phyloP scores from a whole-genome alignment of 805 yeast species.

The Lipomyces spencermartinsiae region DNA sequence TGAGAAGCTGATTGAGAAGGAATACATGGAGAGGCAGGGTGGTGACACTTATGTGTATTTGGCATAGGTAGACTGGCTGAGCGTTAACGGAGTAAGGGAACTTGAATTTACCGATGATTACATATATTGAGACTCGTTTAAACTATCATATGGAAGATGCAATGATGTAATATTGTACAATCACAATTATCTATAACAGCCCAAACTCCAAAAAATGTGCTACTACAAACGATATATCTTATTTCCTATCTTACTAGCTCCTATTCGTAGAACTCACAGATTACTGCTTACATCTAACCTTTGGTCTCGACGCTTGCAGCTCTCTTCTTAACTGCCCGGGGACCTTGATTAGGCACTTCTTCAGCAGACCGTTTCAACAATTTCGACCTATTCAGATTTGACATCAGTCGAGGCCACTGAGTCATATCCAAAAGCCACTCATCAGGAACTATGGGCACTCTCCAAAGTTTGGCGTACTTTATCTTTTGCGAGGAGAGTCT shows the following conservation, averaged over 20 bases:
- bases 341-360: not conserved
- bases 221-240: not conserved
- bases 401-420: not conserved
- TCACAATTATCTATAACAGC: not conserved
- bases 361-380: not conserved
- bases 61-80: constrained; percentile 13
- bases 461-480: constrained; percentile 46
- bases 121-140: not conserved
- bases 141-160: not conserved
- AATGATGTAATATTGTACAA: not conserved
- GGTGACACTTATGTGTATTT: constrained; percentile 32
- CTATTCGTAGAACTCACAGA: not conserved
- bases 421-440: constrained; percentile 46
- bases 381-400: not conserved
- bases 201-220: not conserved
- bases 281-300: not conserved
- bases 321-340: not conserved
- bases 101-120: not conserved
- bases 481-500: constrained; percentile 41
- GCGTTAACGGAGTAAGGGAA: not conserved
- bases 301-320: not conserved
- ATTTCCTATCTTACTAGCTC: not conserved
- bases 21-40: constrained; percentile 40
- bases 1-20: constrained; percentile 43
- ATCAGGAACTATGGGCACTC: constrained; percentile 48